Evolutionary conservation across 2,329 filamentous ascomycete species (phyloP).

Genomic region (Apiospora saccharicola): DNA sequence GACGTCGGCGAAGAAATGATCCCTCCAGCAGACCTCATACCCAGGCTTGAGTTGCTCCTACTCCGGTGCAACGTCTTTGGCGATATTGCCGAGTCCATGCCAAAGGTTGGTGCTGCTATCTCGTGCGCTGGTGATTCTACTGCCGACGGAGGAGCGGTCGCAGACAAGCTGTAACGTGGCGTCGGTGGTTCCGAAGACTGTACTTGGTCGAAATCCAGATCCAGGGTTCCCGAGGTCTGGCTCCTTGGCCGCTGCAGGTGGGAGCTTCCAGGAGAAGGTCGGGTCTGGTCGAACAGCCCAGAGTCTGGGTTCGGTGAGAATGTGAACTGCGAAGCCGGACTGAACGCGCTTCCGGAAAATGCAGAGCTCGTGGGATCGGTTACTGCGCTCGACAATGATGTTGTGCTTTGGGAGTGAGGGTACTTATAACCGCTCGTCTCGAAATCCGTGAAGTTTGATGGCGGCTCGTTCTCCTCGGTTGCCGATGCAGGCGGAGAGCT

Average conservation of each 20-base stretch:
- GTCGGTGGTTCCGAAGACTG: constrained; percentile 54
- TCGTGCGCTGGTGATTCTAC: constrained; percentile 61
- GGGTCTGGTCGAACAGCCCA: constrained; percentile 66
- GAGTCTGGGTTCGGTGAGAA: constrained; percentile 78
- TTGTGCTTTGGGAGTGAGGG: constrained; percentile 71
- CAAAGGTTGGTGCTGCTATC: constrained; percentile 49
- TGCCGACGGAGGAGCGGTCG: constrained; percentile 58
- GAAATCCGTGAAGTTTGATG: constrained; percentile 67
- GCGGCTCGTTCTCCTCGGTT: constrained; percentile 70
- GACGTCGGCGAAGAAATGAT: constrained; percentile 62
- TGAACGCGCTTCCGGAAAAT: constrained; percentile 75
- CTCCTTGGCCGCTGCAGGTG: constrained; percentile 81
- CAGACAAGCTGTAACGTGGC: constrained; percentile 56
- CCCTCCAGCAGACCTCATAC: constrained; percentile 47
- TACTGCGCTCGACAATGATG: constrained; percentile 72
- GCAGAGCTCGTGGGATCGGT: constrained; percentile 69
- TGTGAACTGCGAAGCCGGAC: constrained; percentile 75
- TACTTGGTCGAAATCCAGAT: constrained; percentile 63
- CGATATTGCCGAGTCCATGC: constrained; percentile 54
- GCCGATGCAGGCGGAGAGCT: constrained; percentile 75
- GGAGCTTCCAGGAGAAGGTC: constrained; percentile 47
- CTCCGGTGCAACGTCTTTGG: constrained; percentile 57
- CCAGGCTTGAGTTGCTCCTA: constrained; percentile 59
- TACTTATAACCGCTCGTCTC: constrained; percentile 62
- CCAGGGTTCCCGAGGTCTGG: constrained; percentile 83